Percentiles rank a stretch among this genome's conserved stretches.
phyloP scores from a whole-genome alignment of 2,329 filamentous ascomycete genomes.

The Thelonectria discophora region DNA sequence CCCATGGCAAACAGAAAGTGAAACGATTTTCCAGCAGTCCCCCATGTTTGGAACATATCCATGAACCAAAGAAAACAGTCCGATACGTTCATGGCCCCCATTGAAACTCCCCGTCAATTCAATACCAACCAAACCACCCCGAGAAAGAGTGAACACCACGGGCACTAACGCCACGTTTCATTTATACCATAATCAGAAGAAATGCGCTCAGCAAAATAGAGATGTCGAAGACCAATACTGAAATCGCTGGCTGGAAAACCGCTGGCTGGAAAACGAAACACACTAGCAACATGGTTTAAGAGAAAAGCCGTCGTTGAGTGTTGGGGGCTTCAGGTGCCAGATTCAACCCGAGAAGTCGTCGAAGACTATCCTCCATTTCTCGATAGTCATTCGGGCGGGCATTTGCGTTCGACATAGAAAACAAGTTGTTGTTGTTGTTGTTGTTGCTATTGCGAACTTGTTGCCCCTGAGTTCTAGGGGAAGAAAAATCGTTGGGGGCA shows the following conservation, averaged over 20 bases:
- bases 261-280: slow-evolving; percentile 31
- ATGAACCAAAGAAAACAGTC: slow-evolving; percentile 22
- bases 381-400: slow-evolving; percentile 49
- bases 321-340: slow-evolving; percentile 38
- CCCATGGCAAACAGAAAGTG: slow-evolving; percentile 18
- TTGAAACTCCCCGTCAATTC: slow-evolving; percentile 21
- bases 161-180: slow-evolving; percentile 10
- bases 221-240: slow-evolving; percentile 35
- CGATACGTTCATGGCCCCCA: slow-evolving; percentile 24
- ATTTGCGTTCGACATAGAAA: slow-evolving; percentile 19
- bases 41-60: slow-evolving; percentile 12
- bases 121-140: slow-evolving; percentile 4
- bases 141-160: slow-evolving; percentile 1
- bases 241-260: slow-evolving; percentile 30
- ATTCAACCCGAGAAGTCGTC: slow-evolving; percentile 61
- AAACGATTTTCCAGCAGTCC: slow-evolving; percentile 19
- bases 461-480: slow-evolving; percentile 30
- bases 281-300: slow-evolving; percentile 29
- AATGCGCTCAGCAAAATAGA: slow-evolving; percentile 30
- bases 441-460: slow-evolving; percentile 14
- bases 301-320: slow-evolving; percentile 40
- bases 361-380: slow-evolving; percentile 63
- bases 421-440: slow-evolving; percentile 13
- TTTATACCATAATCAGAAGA: slow-evolving; percentile 20
- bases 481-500: slow-evolving; percentile 32